A percentile compares a stretch with the other conserved stretches of the same genome.
These are phyloP conservation scores for Vitis rotundifolia DNA, from an alignment of 164 flowering plant genomes.

Conservation along the genomic window DNA sequence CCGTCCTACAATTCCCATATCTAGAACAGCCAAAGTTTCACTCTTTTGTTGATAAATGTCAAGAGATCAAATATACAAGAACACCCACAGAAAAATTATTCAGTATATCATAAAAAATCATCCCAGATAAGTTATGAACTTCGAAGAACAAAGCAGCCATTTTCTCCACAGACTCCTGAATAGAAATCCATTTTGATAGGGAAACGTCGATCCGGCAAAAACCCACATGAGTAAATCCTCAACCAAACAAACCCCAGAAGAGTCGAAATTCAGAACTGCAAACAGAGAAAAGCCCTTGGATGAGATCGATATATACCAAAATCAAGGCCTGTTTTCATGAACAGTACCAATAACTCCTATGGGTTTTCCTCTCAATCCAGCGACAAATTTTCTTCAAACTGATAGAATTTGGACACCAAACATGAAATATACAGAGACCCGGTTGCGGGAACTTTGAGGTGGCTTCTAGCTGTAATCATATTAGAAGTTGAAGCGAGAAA, in stretches of 20 bases:
- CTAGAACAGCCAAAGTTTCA: neutral
- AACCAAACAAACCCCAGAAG: neutral
- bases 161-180: neutral
- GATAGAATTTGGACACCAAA: too few species aligned
- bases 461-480: too few species aligned
- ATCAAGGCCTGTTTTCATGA: neutral
- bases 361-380: too few species aligned
- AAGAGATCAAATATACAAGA: neutral
- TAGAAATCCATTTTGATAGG: conserved; percentile 4
- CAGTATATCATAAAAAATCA: too few species aligned
- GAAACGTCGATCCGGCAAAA: neutral
- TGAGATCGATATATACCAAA: too few species aligned
- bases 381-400: too few species aligned
- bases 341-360: neutral
- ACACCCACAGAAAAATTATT: too few species aligned
- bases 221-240: neutral
- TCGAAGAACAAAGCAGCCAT: too few species aligned
- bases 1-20: conserved; percentile 5
- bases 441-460: too few species aligned
- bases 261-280: neutral
- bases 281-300: neutral
- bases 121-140: too few species aligned
- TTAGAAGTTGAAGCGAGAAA: too few species aligned
- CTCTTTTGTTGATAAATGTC: neutral
- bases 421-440: too few species aligned